phyloP scores from a whole-genome alignment of 2,329 filamentous ascomycete species.

The Lecanicillium sp. region DNA sequence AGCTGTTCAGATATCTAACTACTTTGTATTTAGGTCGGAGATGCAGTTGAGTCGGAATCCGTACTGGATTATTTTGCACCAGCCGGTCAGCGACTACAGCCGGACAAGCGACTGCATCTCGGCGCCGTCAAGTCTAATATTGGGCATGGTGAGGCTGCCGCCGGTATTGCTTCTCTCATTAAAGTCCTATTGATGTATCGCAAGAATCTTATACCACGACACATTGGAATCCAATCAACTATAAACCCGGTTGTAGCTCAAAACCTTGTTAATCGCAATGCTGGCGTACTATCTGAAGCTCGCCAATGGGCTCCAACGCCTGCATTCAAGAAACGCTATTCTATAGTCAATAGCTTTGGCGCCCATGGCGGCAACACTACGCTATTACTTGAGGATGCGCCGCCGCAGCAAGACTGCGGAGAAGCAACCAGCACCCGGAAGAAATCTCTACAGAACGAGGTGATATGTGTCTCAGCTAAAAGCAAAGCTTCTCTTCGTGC shows the following conservation, averaged over 20 bases:
- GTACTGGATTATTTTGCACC: conserved; percentile 49
- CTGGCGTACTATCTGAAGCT: conserved; percentile 48
- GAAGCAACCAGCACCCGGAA: no score
- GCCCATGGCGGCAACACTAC: conserved; percentile 66
- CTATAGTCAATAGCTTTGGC: conserved; percentile 61
- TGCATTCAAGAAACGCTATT: conserved; percentile 32
- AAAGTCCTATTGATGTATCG: conserved; percentile 60
- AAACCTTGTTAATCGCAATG: conserved; percentile 47
- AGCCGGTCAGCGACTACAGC: conserved; percentile 28
- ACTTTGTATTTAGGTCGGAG: conserved; percentile 20
- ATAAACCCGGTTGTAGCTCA: conserved; percentile 53
- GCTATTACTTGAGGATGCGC: conserved; percentile 55
- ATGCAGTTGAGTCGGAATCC: conserved; percentile 73
- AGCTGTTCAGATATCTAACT: no score
- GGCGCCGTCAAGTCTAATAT: conserved; percentile 58
- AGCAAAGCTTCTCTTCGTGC: conserved; percentile 46
- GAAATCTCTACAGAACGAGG: no score
- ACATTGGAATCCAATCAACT: conserved; percentile 57
- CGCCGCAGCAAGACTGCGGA: conserved; percentile 35
- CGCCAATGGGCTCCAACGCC: conserved; percentile 37
- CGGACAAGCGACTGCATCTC: conserved; percentile 46
- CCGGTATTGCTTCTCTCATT: conserved; percentile 52
- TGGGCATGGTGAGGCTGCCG: conserved; percentile 54
- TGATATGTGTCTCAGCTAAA: conserved; percentile 52
- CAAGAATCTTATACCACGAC: conserved; percentile 54